These are phyloP conservation scores for Ophiostoma perfectum DNA, from an alignment of 2,329 filamentous ascomycete species.

Conservation along the genomic window DNA sequence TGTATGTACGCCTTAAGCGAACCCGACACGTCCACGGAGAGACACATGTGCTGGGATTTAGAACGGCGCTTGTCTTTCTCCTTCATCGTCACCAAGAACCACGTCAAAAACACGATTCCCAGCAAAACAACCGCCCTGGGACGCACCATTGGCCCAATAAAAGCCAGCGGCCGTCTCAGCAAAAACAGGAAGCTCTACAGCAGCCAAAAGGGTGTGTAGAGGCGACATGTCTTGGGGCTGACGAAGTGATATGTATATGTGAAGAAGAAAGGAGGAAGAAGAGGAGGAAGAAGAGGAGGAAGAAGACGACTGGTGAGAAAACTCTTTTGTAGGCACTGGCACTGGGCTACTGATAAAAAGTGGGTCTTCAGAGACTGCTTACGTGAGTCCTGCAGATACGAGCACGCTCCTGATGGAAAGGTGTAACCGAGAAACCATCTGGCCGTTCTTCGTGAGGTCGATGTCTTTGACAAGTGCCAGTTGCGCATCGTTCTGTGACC, in stretches of 20 bases:
- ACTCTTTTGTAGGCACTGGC: slow-evolving; percentile 9
- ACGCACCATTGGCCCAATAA: slow-evolving; percentile 34
- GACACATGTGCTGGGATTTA: slow-evolving; percentile 48
- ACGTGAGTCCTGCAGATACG: background rate
- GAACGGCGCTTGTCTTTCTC: slow-evolving; percentile 49
- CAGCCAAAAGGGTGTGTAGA: slow-evolving; percentile 10
- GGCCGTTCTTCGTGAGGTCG: background rate
- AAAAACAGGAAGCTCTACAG: slow-evolving; percentile 1
- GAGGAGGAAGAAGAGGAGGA: slow-evolving; percentile 30
- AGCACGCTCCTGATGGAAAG: background rate
- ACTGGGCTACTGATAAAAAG: slow-evolving; percentile 3
- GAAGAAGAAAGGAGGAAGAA: slow-evolving; percentile 47
- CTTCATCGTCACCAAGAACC: slow-evolving; percentile 40
- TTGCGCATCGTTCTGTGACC: no score
- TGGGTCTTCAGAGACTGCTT: background rate
- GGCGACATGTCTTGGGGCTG: slow-evolving; percentile 25
- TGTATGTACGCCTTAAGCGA: slow-evolving; percentile 58
- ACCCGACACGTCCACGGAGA: slow-evolving; percentile 46
- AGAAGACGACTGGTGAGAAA: background rate
- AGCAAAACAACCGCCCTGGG: slow-evolving; percentile 35
- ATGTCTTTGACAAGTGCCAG: background rate
- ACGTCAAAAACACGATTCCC: slow-evolving; percentile 7
- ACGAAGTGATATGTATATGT: slow-evolving; percentile 41
- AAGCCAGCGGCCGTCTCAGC: slow-evolving; percentile 13
- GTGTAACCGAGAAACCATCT: background rate